phyloP scores from a whole-genome alignment of 2,329 filamentous ascomycete species.

The Lachnellula cervina region DNA sequence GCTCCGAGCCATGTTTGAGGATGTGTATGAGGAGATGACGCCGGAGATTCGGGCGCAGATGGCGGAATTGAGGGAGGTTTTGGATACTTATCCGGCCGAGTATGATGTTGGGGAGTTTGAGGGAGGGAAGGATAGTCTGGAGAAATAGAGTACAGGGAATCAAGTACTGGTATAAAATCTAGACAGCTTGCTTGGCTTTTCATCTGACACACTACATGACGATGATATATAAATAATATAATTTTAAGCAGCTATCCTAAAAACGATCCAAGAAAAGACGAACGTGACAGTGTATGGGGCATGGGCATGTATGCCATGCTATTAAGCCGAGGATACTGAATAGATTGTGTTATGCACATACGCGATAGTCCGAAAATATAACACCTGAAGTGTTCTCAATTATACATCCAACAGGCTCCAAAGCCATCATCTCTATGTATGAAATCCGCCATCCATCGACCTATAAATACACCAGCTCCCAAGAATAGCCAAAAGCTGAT shows the following conservation, averaged over 20 bases:
- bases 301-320: no score
- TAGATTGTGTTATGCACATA: no score
- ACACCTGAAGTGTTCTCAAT: neutral
- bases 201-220: no score
- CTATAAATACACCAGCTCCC: neutral
- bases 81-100: conserved; percentile 85
- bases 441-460: neutral
- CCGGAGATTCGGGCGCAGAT: conserved; percentile 75
- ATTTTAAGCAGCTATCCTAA: no score
- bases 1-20: conserved; percentile 71
- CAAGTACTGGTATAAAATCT: neutral
- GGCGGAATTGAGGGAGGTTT: conserved; percentile 65
- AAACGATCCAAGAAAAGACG: no score
- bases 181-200: no score
- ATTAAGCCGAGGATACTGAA: no score
- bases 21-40: conserved; percentile 84
- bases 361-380: no score
- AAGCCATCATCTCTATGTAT: neutral
- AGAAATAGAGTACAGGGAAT: neutral
- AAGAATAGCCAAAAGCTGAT: neutral
- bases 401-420: conserved; percentile 3
- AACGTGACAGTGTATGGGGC: no score
- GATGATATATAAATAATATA: no score
- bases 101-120: conserved; percentile 80
- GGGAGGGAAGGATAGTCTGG: conserved; percentile 48